Evolutionary conservation across 139 green algal genomes (phyloP), one percentile per base, ranked within the genome.

Genomic region (Chara braunii): DNA sequence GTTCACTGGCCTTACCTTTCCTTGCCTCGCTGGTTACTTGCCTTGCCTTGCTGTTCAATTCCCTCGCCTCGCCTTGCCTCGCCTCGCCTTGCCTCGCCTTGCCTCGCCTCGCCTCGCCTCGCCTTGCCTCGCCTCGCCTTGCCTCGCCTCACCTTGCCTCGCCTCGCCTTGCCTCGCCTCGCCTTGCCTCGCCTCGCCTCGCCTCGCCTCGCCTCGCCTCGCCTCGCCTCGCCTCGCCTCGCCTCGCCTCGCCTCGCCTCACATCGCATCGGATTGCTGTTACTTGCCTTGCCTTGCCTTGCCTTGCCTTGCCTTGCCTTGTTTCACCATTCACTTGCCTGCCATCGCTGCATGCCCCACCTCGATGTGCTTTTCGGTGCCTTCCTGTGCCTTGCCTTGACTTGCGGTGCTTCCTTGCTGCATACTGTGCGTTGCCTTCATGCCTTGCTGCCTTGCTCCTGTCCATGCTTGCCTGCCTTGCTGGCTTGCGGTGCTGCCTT

Each of bases 51-150:
- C n/a, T n/a, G n/a, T n/a, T n/a, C n/a, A n/a, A n/a, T n/a, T n/a
- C n/a, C n/a, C n/a, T n/a, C n/a, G n/a, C n/a, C 60, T 93, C 83
- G 6, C 87, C 87, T 9, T 58, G 50, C 50, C 48, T 8, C 48
- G 48, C 48, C 48, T 8, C 48, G 48, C 48, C 48, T 8, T 28
- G 48, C 48, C 48, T 8, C 48, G 48, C 48, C 48, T 8, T 28
- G 48, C 48, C 48, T 8, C 48, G 48, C 48, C 48, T 8, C 48
- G 48, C 48, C 48, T 8, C 48, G 48, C 48, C 48, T 8, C 48
- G 48, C 48, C 48, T 8, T 28, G 48, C 48, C 48, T 8, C 48
- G 48, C 48, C 48, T 8, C 48, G 48, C 48, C 48, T 8, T 28
- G 48, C 48, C 48, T 8, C 48, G 48, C 48, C 48, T 8, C 48